phyloP scores from a whole-genome alignment of 2,329 filamentous ascomycete species.

The Daldinia sp. region DNA sequence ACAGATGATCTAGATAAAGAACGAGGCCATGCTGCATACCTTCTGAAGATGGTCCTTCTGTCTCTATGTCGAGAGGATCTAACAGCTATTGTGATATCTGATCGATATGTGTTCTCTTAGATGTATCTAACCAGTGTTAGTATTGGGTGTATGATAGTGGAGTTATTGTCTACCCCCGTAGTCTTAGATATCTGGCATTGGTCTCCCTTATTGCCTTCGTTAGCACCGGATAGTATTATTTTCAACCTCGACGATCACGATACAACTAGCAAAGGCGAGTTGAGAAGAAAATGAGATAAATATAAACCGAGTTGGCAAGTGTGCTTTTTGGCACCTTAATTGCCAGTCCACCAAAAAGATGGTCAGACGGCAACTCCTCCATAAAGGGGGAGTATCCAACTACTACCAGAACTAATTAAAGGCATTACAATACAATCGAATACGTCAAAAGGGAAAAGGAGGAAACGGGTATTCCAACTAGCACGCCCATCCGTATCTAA shows the following conservation, averaged over 20 bases:
- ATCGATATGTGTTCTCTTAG: background rate
- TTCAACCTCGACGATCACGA: too few relatives aligned
- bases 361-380: conserved; percentile 32
- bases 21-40: conserved; percentile 17
- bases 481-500: background rate
- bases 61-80: background rate
- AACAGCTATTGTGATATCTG: too few relatives aligned
- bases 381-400: conserved; percentile 36
- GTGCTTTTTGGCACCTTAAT: conserved; percentile 42
- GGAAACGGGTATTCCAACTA: conserved; percentile 1
- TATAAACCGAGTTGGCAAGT: conserved; percentile 39
- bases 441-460: conserved; percentile 12
- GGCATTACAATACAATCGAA: conserved; percentile 30
- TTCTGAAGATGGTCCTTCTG: background rate
- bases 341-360: conserved; percentile 31
- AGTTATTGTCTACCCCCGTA: too few relatives aligned
- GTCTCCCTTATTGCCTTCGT: too few relatives aligned
- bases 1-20: conserved; percentile 24
- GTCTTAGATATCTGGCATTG: too few relatives aligned
- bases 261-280: background rate
- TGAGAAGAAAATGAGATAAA: background rate
- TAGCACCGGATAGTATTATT: too few relatives aligned
- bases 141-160: too few relatives aligned
- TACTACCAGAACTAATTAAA: conserved; percentile 26
- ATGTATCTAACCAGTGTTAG: background rate